Evolutionary conservation across 2,329 filamentous ascomycete species (phyloP).

Genomic region (Aspergillus fijiensis): DNA sequence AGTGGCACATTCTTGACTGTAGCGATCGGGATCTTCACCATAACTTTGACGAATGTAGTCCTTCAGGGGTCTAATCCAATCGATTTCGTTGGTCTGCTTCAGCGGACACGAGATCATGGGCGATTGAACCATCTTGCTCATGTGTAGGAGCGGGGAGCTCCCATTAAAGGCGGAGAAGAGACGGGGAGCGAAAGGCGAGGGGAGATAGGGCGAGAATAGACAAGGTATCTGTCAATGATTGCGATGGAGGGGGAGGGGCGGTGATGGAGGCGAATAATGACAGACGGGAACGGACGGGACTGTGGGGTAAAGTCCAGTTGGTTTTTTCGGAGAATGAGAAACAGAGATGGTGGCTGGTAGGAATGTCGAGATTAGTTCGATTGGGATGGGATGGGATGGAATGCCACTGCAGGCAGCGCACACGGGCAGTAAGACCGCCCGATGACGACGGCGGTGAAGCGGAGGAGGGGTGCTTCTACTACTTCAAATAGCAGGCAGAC

Average conservation of each 20-base stretch:
- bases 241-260: background rate
- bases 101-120: slow-evolving; percentile 95
- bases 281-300: background rate
- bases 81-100: slow-evolving; percentile 94
- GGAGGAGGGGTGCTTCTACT: background rate
- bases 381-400: slow-evolving; percentile 7
- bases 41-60: slow-evolving; percentile 90
- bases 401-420: slow-evolving; percentile 7
- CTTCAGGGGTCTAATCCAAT: slow-evolving; percentile 93
- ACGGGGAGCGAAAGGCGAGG: background rate
- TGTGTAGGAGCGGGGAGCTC: slow-evolving; percentile 38
- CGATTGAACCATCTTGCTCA: slow-evolving; percentile 69
- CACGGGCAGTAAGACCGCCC: background rate
- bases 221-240: background rate
- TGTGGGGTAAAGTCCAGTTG: background rate
- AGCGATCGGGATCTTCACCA: slow-evolving; percentile 93
- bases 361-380: background rate
- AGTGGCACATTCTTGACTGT: slow-evolving; percentile 90
- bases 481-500: no score
- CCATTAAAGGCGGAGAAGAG: slow-evolving; percentile 26
- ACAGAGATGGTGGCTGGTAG: background rate
- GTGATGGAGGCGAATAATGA: background rate
- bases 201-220: background rate
- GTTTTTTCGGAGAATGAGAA: background rate
- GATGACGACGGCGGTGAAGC: background rate